Evolutionary conservation across 768 basidiomycete species (phyloP), one percentile per base, ranked within the genome.

Genomic region (Melanogaster broomeanus): DNA sequence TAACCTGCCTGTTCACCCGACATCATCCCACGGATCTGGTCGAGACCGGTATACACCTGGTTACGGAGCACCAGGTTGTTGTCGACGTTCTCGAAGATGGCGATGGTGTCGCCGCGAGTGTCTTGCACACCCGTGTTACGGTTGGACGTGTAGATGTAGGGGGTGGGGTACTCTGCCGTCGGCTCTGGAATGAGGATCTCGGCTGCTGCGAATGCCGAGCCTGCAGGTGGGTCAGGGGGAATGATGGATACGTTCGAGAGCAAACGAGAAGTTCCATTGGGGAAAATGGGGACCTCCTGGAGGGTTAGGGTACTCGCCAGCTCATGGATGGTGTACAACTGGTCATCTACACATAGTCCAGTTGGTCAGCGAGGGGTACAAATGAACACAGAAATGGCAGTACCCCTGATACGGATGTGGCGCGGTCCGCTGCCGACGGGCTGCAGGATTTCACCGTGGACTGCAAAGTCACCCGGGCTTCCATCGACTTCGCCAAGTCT

Each of bases 71-170:
- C 62, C 35, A 84, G 63, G 28, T 52, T 41, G 28, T 65, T 60
- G 59, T 68, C 27, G 33, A 81, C 62, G 37, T 74, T 73, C 54
- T 80, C 73, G 58, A 82, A 84, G 42, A 87, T 81, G 6, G 81
- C 84, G 43, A 88, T 83, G 0, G 84, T 73, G 64, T 88, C 86
- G 7, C 83, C 83, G 8, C 76, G 74, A 21, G 79, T 64, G 48
- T 81, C 80, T 48, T 72, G 71, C 4, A 71, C 66, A 18, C 77
- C 81, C 0, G 72, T 73, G 66, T 88, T 86, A 37, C 87, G 77
- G 69, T 88, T 88, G 4, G 86, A 86, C 18, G 74, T 77, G 67
- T 88, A 89, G 57, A 88, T 78, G 57, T 79, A 83, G 0, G 79
- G 74, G 3, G 57, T 71, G 0, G 76, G 77, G 72, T 82, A 88